Evolutionary conservation across 768 basidiomycete species (phyloP).

Genomic region (Mycena chlorophos): DNA sequence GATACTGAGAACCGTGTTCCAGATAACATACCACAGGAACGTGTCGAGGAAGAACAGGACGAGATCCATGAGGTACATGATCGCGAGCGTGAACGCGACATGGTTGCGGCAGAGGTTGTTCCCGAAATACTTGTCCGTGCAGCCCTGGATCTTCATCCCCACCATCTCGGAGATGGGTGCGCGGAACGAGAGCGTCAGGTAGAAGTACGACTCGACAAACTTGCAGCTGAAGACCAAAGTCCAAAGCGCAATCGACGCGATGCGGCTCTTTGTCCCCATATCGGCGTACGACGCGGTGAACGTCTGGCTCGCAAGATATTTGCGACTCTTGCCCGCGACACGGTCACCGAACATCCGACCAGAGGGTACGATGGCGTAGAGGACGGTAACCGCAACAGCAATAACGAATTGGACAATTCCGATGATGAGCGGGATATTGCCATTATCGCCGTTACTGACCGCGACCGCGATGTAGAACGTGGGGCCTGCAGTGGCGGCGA

Average conservation of each 20-base stretch:
- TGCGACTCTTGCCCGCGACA: constrained; percentile 91
- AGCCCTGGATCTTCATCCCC: constrained; percentile 92
- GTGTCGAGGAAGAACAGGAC: constrained; percentile 98
- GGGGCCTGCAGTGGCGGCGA: constrained; percentile 88
- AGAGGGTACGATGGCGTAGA: constrained; percentile 91
- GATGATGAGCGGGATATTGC: constrained; percentile 83
- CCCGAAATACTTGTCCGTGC: constrained; percentile 85
- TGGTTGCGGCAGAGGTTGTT: constrained; percentile 85
- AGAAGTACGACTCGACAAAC: constrained; percentile 96
- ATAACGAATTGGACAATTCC: constrained; percentile 97
- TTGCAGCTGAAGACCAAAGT: constrained; percentile 94
- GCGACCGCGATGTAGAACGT: constrained; percentile 93
- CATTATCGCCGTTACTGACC: constrained; percentile 62
- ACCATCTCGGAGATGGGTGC: constrained; percentile 95
- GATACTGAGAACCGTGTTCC: constrained; percentile 95
- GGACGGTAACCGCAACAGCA: constrained; percentile 78
- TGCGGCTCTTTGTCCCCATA: constrained; percentile 61
- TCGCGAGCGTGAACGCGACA: constrained; percentile 89
- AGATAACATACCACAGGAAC: constrained; percentile 99
- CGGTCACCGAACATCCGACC: constrained; percentile 99
- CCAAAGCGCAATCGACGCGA: constrained; percentile 84
- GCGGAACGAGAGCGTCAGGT: constrained; percentile 91
- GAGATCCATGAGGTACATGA: constrained; percentile 99
- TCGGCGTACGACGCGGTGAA: constrained; percentile 94
- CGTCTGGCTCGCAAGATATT: constrained; percentile 97